Base-by-base conservation (phyloP, 805 yeast species). In the Candida bentonensis region DNA sequence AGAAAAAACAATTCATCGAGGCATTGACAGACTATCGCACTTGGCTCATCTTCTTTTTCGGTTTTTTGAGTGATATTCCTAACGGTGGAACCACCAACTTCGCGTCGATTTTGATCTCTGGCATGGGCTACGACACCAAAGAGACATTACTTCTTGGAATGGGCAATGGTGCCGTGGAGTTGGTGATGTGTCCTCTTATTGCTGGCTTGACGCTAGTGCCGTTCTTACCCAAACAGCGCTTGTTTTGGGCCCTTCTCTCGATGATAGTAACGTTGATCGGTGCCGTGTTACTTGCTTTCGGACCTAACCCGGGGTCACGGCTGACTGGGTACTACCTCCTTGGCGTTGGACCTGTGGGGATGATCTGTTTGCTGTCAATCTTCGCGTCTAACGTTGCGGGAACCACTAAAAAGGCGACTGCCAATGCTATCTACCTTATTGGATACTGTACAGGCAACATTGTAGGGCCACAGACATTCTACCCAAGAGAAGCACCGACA, bases 381-480 rank as follows among this genome's bases (percentile, higher is more conserved):
- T 42, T 40, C 22, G 59, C 65, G 23, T 63, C 74, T 2, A 70
- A 82, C 57, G 71, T 78, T 28, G 78, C 87, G 1, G 92, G 92
- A 7, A 73, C 76, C 49, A 80, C 88, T 15, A 83, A 83, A 60
- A 77, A 80, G 52, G 67, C 77, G 51, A 69, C 76, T 3, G 69
- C 75, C 22, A 73, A 75, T 44, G 79, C 80, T 3, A 58, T 78
- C 27, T 70, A 70, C 41, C 67, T 81, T 59, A 68, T 80, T 47
- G 80, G 76, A 3, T 82, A 79, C 57, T 76, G 83, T 36, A 72
- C 75, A 39, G 83, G 85, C 15, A 77, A 79, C 57, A 64, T 81
- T 34, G 71, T 79, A 46, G 89, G 88, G 2, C 87, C 92, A 3
- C 86, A 79, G 60, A 69, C 82, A 17, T 82, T 81, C 62, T 68